phyloP scores from a whole-genome alignment of 805 yeast genomes.

The Teunomyces kruisii region DNA sequence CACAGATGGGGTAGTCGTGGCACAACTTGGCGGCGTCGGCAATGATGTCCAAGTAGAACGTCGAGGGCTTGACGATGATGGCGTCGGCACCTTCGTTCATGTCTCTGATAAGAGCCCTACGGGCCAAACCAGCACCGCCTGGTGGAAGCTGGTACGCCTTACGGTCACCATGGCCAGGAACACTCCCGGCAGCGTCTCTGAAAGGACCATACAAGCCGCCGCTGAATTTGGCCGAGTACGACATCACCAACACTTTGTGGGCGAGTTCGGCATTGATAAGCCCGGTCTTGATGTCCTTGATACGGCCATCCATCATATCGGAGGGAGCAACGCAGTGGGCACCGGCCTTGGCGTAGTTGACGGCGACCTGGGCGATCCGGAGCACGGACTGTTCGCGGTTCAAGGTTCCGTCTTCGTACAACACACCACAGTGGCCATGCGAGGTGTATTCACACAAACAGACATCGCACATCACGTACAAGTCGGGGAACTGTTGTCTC shows the following conservation, averaged over 20 bases:
- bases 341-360: slow-evolving; percentile 92
- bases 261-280: slow-evolving; percentile 79
- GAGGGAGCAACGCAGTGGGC: slow-evolving; percentile 95
- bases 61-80: slow-evolving; percentile 91
- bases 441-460: slow-evolving; percentile 95
- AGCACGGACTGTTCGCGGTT: slow-evolving; percentile 72
- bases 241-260: slow-evolving; percentile 84
- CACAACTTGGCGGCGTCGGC: slow-evolving; percentile 84
- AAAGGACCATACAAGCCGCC: slow-evolving; percentile 95
- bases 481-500: slow-evolving; percentile 66
- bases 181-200: slow-evolving; percentile 94
- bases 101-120: slow-evolving; percentile 86
- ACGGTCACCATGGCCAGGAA: slow-evolving; percentile 89
- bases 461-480: slow-evolving; percentile 90
- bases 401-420: slow-evolving; percentile 83
- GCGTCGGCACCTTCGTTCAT: slow-evolving; percentile 94
- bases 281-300: slow-evolving; percentile 82
- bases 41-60: slow-evolving; percentile 90
- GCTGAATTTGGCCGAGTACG: slow-evolving; percentile 91
- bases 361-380: slow-evolving; percentile 92
- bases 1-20: slow-evolving; percentile 82
- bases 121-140: slow-evolving; percentile 90
- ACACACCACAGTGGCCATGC: slow-evolving; percentile 97
- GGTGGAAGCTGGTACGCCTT: slow-evolving; percentile 91
- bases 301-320: slow-evolving; percentile 96